Base-by-base conservation (phyloP, 2,329 filamentous ascomycete species). In the Aspergillus latus region DNA sequence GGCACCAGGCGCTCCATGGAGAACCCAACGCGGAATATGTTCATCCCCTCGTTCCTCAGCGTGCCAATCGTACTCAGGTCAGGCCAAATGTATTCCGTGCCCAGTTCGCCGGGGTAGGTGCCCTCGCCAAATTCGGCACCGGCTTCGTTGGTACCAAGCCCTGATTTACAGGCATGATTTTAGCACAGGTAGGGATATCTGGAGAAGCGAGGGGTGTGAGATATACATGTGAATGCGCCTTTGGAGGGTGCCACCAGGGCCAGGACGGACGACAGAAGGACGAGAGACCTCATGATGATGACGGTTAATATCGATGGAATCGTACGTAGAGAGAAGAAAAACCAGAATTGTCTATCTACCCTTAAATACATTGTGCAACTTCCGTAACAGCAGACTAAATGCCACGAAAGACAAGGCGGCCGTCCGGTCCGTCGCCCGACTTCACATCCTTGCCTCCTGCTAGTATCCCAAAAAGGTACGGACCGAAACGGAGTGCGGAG, bases 61-160 rank as follows among this genome's bases (percentile, higher is more conserved):
- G 77, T 81, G 74, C 83, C 62, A 42, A 84, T 79, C 8, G 78
- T 68, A 3, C 73, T 69, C 11, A 78, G 70, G 49, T 82, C 78
- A 1, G 86, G 85, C 77, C 85, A 89, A 58, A 73, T 85, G 70
- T 82, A 89, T 62, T 89, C 81, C 8, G 71, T 86, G 37, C 32
- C 15, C 2, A 42, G 39, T 42, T 42, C 39, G 15, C 39, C 86
- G 86, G 0, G 87, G 86, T 40, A 84, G 77, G 40, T 72, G 15
- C 66, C 73, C 56, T 81, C 72, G 26, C 86, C 86, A 54, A 89
- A 89, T 67, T 89, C 87, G 47, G 84, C 85, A 40, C 84, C 83
- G 15, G 82, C 80, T 65, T 86, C 78, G 61, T 81, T 82, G 62
- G 79, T 69, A 10, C 80, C 80, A 47, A 81, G 75, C 68, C 66